Evolutionary conservation across 176 grass and related monocot species (phyloP).

Genomic region (Tuctoria greenei): DNA sequence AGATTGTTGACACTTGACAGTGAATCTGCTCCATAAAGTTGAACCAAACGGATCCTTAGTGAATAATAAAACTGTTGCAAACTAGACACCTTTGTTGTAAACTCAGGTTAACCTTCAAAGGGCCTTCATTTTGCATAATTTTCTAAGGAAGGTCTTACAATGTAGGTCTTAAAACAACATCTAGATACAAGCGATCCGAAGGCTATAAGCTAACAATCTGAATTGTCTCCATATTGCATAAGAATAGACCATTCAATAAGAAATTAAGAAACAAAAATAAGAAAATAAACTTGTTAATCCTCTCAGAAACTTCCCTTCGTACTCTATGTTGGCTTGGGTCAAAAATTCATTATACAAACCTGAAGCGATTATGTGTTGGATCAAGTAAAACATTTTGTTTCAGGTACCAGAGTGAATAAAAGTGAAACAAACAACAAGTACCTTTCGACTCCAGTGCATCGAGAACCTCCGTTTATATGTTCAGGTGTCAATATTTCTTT

Average conservation of each 20-base stretch:
- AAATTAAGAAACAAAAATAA: not conserved
- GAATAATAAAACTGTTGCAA: constrained; percentile 27
- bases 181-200: constrained; percentile 1
- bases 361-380: too few species aligned
- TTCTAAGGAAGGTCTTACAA: not conserved
- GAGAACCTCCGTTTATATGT: constrained; percentile 78
- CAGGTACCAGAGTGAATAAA: not conserved
- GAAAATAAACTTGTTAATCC: not conserved
- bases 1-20: too few species aligned
- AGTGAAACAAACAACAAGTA: constrained; percentile 28
- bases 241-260: not conserved
- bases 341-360: not conserved
- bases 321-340: not conserved
- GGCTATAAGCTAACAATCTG: not conserved
- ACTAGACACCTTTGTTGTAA: constrained; percentile 15
- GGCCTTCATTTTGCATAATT: constrained; percentile 8
- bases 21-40: too few species aligned
- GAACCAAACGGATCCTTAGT: too few species aligned
- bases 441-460: constrained; percentile 75
- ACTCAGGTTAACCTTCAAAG: not conserved
- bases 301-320: not conserved
- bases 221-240: constrained; percentile 1
- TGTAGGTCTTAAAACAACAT: not conserved
- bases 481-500: constrained; percentile 64
- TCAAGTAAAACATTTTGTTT: too few species aligned